Percentiles rank a stretch among this genome's conserved stretches.
phyloP scores from a whole-genome alignment of 306 rosid genomes.

The Potentilla sterilis region DNA sequence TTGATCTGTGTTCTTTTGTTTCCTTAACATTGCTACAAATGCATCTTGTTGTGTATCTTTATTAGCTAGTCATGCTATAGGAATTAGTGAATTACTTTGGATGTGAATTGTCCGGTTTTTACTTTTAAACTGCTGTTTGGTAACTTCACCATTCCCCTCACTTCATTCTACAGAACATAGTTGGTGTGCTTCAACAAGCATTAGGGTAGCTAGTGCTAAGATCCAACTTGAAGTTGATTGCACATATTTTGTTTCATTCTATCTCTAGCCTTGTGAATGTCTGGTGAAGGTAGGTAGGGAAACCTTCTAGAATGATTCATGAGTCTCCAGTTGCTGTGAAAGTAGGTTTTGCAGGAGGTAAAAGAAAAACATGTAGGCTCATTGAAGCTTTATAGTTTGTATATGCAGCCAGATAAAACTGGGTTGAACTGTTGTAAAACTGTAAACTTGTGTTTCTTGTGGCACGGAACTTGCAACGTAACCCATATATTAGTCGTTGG shows the following conservation, averaged over 20 bases:
- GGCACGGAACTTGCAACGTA: constrained; percentile 4
- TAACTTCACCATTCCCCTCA: background rate
- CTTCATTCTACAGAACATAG: background rate
- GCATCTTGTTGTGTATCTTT: background rate
- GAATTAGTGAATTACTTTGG: constrained; percentile 1
- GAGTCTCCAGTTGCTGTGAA: background rate
- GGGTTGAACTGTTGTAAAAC: background rate
- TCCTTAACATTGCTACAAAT: background rate
- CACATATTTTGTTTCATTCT: background rate
- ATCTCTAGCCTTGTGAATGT: background rate
- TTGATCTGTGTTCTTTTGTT: background rate
- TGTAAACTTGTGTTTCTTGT: background rate
- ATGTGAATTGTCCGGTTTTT: background rate
- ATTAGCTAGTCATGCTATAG: background rate
- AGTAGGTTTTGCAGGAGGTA: background rate
- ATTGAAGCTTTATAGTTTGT: background rate
- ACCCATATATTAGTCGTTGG: background rate
- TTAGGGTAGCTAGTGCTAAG: background rate
- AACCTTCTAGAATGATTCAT: background rate
- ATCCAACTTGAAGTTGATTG: background rate
- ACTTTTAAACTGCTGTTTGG: background rate
- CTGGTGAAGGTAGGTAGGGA: too few relatives aligned
- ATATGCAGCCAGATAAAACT: background rate
- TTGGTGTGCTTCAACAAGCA: background rate
- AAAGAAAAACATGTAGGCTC: background rate